Evolutionary conservation across 2,329 filamentous ascomycete species (phyloP).

Genomic region (Cladosporium sp.): DNA sequence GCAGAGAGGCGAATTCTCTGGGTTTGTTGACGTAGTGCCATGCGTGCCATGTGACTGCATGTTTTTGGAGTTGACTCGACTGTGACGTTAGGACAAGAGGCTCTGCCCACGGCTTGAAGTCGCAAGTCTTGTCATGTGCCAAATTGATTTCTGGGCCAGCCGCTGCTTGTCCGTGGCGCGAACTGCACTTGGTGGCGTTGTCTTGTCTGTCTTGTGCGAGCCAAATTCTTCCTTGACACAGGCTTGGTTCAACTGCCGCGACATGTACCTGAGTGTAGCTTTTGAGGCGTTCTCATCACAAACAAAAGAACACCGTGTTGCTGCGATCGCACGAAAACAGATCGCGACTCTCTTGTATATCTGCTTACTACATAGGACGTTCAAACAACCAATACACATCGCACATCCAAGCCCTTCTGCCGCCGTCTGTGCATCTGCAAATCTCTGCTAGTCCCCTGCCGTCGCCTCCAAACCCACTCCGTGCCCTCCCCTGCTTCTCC

Average conservation of each 20-base stretch:
- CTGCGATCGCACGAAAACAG: no score
- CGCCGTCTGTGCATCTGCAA: not conserved
- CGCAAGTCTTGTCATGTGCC: not conserved
- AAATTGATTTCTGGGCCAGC: not conserved
- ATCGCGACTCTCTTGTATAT: no score
- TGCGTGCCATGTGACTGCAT: not conserved
- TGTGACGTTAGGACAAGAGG: not conserved
- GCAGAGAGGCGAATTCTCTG: no score
- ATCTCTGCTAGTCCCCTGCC: not conserved
- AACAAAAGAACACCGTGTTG: no score
- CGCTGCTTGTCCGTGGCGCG: not conserved
- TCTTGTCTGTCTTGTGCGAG: conserved; percentile 5
- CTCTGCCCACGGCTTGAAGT: no score
- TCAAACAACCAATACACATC: no score
- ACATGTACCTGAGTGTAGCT: no score
- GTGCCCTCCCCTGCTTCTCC: no score
- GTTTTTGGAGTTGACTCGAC: not conserved
- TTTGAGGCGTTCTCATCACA: no score
- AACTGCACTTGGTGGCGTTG: conserved; percentile 4
- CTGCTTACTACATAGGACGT: no score
- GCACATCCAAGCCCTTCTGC: not conserved
- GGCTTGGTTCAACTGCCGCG: no score
- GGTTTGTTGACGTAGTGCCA: not conserved
- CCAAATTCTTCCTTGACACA: no score
- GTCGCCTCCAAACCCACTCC: not conserved